A percentile compares a stretch with the other conserved stretches of the same genome.
phyloP scores from a whole-genome alignment of 805 yeast genomes.

The Kregervanrija pseudodelftensis region DNA sequence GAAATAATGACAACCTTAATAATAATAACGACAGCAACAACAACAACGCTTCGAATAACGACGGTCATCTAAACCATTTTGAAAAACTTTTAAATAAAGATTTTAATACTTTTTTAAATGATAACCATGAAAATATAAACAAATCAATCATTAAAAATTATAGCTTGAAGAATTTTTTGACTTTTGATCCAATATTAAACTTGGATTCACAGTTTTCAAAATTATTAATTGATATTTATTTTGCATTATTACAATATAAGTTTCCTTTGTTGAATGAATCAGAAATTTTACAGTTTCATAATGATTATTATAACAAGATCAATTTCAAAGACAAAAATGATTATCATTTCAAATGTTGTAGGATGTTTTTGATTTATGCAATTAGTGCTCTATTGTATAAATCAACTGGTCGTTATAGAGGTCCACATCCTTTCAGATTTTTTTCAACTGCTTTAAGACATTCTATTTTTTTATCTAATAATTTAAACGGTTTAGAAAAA shows the following conservation, averaged over 20 bases:
- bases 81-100: constrained; percentile 17
- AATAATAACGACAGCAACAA: constrained; percentile 3
- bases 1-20: background rate
- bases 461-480: constrained; percentile 36
- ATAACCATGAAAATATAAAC: constrained; percentile 9
- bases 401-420: constrained; percentile 49
- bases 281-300: constrained; percentile 44
- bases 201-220: constrained; percentile 43
- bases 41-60: background rate
- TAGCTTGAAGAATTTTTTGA: constrained; percentile 38
- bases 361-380: constrained; percentile 50
- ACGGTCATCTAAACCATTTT: constrained; percentile 8
- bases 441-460: constrained; percentile 56
- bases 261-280: constrained; percentile 49
- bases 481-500: constrained; percentile 35
- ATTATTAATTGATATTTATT: constrained; percentile 47
- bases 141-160: constrained; percentile 34
- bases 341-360: constrained; percentile 46
- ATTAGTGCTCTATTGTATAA: constrained; percentile 45
- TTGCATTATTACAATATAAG: constrained; percentile 47
- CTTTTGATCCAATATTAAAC: constrained; percentile 44
- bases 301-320: constrained; percentile 35
- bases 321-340: constrained; percentile 25
- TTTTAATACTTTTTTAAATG: constrained; percentile 14
- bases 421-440: constrained; percentile 47